A percentile compares a stretch with the other conserved stretches of the same genome.
phyloP scores from a whole-genome alignment of 202 grass and related monocot genomes.

The Tripidium arundinaceum region DNA sequence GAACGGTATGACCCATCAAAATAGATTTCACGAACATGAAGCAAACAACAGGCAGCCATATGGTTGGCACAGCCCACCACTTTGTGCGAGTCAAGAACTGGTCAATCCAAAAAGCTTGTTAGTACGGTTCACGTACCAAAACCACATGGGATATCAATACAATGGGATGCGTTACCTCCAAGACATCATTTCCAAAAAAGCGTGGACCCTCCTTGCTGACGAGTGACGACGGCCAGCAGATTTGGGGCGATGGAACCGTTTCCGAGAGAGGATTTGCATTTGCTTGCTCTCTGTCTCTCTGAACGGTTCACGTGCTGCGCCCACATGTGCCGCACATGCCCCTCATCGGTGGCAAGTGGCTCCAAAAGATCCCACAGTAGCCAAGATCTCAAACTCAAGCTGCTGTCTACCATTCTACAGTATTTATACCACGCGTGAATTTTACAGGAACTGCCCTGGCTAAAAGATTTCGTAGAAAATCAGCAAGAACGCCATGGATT shows the following conservation, averaged over 20 bases:
- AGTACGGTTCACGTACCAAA: constrained; percentile 13
- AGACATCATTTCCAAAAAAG: constrained; percentile 62
- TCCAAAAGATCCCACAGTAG: neutral
- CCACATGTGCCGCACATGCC: constrained; percentile 22
- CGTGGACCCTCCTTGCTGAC: constrained; percentile 85
- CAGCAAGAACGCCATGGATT: too few species aligned
- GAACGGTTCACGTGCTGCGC: constrained; percentile 1
- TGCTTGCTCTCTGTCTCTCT: neutral
- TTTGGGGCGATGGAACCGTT: constrained; percentile 1
- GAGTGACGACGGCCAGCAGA: neutral
- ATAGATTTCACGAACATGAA: constrained; percentile 51
- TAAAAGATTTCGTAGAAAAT: too few species aligned
- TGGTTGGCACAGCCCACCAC: constrained; percentile 81
- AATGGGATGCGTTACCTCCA: constrained; percentile 56
- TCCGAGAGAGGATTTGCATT: neutral
- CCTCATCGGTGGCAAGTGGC: neutral
- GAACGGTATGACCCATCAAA: constrained; percentile 56
- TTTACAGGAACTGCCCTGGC: too few species aligned
- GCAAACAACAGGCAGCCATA: constrained; percentile 90
- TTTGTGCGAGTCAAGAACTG: constrained; percentile 87
- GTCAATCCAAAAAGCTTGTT: neutral
- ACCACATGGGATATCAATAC: neutral
- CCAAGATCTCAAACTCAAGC: neutral
- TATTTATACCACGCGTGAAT: neutral
- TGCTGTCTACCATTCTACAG: too few species aligned